phyloP scores from a whole-genome alignment of 148 eudicot species.

The Silene conica region DNA sequence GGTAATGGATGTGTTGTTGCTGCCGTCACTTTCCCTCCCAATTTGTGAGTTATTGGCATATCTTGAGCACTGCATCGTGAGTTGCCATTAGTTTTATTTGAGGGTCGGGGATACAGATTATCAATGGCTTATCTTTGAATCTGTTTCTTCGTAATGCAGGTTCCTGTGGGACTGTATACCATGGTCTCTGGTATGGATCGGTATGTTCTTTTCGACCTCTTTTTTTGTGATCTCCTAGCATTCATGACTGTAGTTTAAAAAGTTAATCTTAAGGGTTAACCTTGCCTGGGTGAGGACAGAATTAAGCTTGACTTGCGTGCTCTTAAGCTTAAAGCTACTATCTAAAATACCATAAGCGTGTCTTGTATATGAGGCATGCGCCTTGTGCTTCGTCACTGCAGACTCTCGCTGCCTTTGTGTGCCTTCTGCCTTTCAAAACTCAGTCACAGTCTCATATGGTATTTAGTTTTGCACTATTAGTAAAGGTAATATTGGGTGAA shows the following conservation, averaged over 20 bases:
- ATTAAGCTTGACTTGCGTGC: not conserved
- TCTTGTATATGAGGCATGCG: not conserved
- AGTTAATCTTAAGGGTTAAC: not conserved
- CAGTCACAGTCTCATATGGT: too few relatives aligned
- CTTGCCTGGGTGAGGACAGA: not conserved
- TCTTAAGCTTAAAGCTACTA: not conserved
- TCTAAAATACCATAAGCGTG: not conserved
- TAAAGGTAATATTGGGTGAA: too few relatives aligned
- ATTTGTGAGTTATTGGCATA: not conserved
- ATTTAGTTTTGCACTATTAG: too few relatives aligned
- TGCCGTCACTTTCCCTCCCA: too few relatives aligned
- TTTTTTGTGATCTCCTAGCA: slow-evolving; percentile 9
- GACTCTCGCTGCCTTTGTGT: too few relatives aligned
- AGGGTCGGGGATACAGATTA: too few relatives aligned
- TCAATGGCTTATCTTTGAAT: not conserved
- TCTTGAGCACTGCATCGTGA: not conserved
- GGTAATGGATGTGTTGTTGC: too few relatives aligned
- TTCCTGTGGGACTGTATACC: slow-evolving; percentile 97
- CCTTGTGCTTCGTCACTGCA: too few relatives aligned
- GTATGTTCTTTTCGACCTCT: slow-evolving; percentile 52
- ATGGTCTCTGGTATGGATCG: slow-evolving; percentile 96
- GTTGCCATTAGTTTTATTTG: too few relatives aligned
- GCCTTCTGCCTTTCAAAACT: too few relatives aligned
- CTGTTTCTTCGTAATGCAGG: slow-evolving; percentile 40
- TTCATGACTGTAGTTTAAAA: not conserved